A percentile compares a stretch with the other conserved stretches of the same genome.
Conservation (phyloP, 768 basidiomycete genomes). For the Suillus lakei region DNA sequence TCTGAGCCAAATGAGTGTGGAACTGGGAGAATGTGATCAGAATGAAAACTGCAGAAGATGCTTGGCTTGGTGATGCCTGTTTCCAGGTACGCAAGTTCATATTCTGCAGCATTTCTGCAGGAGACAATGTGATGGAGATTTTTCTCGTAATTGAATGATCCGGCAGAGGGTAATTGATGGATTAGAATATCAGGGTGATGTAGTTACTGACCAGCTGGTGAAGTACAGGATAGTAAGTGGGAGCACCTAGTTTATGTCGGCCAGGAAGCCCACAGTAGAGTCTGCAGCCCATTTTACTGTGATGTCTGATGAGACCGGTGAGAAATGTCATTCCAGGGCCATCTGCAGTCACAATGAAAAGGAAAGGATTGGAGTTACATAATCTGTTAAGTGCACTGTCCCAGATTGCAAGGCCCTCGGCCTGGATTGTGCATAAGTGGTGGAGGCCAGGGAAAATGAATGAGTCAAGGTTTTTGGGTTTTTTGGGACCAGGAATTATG, state of each 20-base stretch:
- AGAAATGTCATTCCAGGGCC: constrained; percentile 36
- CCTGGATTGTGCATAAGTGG: constrained; percentile 21
- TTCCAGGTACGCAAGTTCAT: too few species aligned
- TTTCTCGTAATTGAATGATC: too few species aligned
- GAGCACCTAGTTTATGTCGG: constrained; percentile 33
- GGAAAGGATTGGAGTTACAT: constrained; percentile 18
- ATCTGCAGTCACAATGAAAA: constrained; percentile 34
- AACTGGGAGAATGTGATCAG: too few species aligned
- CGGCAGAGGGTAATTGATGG: too few species aligned
- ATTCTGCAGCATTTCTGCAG: too few species aligned
- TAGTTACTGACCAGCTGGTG: too few species aligned
- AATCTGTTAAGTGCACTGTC: constrained; percentile 15
- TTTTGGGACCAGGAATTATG: constrained; percentile 39
- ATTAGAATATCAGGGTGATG: too few species aligned
- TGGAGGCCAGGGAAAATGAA: constrained; percentile 22
- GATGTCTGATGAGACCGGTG: constrained; percentile 41
- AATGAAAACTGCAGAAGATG: too few species aligned
- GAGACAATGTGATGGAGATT: too few species aligned
- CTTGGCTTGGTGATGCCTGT: too few species aligned
- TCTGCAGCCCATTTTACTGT: constrained; percentile 29
- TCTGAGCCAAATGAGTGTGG: too few species aligned
- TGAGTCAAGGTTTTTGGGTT: constrained; percentile 34
- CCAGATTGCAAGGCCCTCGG: constrained; percentile 26
- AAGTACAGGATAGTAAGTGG: constrained; percentile 41
- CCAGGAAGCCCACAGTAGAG: too few species aligned